These are phyloP conservation scores for Nelumbo lutea DNA, from an alignment of 164 flowering plant genomes.

Conservation along the genomic window DNA sequence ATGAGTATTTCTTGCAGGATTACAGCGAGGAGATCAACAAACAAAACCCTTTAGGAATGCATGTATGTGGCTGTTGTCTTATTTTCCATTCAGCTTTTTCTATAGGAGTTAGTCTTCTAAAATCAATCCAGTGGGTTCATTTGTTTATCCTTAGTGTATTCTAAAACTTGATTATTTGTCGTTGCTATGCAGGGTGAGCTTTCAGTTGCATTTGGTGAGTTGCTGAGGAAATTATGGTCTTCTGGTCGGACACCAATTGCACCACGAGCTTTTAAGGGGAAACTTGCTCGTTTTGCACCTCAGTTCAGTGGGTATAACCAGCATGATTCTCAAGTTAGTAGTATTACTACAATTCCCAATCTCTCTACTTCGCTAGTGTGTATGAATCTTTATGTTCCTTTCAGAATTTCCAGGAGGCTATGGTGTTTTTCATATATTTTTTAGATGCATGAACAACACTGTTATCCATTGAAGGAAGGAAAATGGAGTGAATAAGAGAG, in stretches of 20 bases:
- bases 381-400: background rate
- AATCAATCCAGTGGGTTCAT: background rate
- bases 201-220: conserved; percentile 95
- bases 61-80: conserved; percentile 39
- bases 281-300: conserved; percentile 94
- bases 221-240: conserved; percentile 93
- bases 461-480: too few species aligned
- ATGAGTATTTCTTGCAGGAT: conserved; percentile 82
- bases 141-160: background rate
- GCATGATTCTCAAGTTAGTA: conserved; percentile 96
- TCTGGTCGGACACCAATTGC: conserved; percentile 74
- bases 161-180: conserved; percentile 20
- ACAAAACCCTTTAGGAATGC: conserved; percentile 88
- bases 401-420: too few species aligned
- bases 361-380: background rate
- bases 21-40: conserved; percentile 78
- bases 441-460: too few species aligned
- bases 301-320: conserved; percentile 99
- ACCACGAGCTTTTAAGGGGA: conserved; percentile 90
- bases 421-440: too few species aligned
- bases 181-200: conserved; percentile 81
- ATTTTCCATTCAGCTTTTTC: background rate
- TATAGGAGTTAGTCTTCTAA: background rate
- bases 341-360: background rate
- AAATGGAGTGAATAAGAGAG: too few species aligned